Base-by-base conservation (phyloP, 2,329 filamentous ascomycete species). In the Nemania diffusa region DNA sequence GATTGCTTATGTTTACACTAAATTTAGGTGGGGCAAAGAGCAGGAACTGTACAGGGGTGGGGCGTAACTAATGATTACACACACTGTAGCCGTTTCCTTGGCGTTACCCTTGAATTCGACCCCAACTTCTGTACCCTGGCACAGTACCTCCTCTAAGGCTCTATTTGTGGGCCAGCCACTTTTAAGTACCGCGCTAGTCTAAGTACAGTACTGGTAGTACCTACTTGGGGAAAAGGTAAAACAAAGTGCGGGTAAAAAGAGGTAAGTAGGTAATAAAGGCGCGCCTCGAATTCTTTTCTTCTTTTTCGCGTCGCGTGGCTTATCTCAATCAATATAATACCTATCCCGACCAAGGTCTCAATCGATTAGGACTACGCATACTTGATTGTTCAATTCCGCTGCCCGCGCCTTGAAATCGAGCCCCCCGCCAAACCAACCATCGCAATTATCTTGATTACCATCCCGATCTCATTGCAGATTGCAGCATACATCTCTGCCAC, bases 261-360 rank as follows among this genome's bases (percentile, higher is more conserved):
- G 26, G 42, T 34, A 40, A 8, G 27, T 9, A 52, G 11, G 40
- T 15, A 55, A 51, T 51, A 51, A 44, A 64, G n/a, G 66, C 68
- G 68, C 68, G 68, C 65, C 50, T 61, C 46, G 62, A 42, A 61
- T 62, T 65, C 66, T 63, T 61, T 61, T 44, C 27, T 58, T 57
- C 44, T 40, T 62, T 67, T 69, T 69, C 68, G 68, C 68, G 68
- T 70, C 68, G 68, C 68, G 66, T 70, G 68, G 66, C 64, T 69
- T 64, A 64, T 59, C 57, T 64, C 9, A 42, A 48, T 48, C 51
- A 53, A 53, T 53, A 53, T 37, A 53, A 37, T 53, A 53, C 15
- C 27, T 34, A 42, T 50, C n/a, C n/a, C n/a, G n/a, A n/a, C 65
- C 9, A 57, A 52, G 40, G 57, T 57, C 51, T 55, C 57, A 60